Evolutionary conservation across 176 grass and related monocot genomes (phyloP).

Genomic region (Rhynchospora tenuis): DNA sequence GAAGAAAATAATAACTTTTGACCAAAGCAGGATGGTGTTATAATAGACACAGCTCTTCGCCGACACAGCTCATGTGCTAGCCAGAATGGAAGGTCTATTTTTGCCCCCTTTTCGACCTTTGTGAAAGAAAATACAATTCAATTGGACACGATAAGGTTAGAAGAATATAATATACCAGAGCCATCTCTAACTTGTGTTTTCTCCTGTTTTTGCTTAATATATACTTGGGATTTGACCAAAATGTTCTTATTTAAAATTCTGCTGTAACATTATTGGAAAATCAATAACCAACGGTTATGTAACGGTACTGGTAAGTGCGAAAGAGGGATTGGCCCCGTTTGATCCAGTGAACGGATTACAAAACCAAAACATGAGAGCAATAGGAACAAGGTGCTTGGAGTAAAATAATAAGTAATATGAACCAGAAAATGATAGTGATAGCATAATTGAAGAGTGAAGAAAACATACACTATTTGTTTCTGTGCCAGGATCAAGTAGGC

Average conservation of each 20-base stretch:
- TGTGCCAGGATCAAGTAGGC: slow-evolving; percentile 75
- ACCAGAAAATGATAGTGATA: too few species aligned
- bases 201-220: neutral
- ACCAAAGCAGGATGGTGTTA: slow-evolving; percentile 56
- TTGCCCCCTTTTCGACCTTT: slow-evolving; percentile 84
- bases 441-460: neutral
- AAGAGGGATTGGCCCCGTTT: neutral
- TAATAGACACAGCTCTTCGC: slow-evolving; percentile 67
- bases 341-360: neutral
- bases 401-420: too few species aligned
- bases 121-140: slow-evolving; percentile 10
- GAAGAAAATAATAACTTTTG: slow-evolving; percentile 51
- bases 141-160: neutral
- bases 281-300: neutral
- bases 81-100: slow-evolving; percentile 87
- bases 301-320: neutral
- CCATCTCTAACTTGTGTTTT: neutral
- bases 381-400: too few species aligned
- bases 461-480: slow-evolving; percentile 62
- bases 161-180: neutral
- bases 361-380: neutral
- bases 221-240: neutral
- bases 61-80: slow-evolving; percentile 61
- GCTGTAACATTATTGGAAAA: neutral
- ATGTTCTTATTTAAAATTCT: neutral